Evolutionary conservation across 2,329 filamentous ascomycete genomes (phyloP), one percentile per base, ranked within the genome.

Genomic region (Trichoderma sp.): DNA sequence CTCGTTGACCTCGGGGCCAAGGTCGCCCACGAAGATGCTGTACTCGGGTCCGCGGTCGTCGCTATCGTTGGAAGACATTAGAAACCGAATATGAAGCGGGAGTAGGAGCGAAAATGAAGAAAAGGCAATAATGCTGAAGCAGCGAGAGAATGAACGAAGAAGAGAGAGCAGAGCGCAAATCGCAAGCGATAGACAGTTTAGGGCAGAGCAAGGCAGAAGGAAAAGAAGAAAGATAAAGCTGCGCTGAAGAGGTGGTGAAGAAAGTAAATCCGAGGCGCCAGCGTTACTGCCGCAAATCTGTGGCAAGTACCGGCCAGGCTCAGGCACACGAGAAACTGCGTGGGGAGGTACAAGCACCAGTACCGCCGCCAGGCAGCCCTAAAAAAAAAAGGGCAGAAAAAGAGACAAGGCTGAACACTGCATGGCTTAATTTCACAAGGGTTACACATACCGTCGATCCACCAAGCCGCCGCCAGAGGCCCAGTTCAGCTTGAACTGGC

Each of bases 401-500:
- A 3, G 27, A 21, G n/a, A 43, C 19, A 24, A 59, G 67, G 29
- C 40, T 24, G 35, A 58, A 43, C 29, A 35, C 29, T 11, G 63
- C 53, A 35, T 49, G n/a, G n/a, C 10, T 24, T 31, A 27, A 47
- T 3, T 59, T 27, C 55, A 52, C 14, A 24, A 27, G 31, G 11
- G 49, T 11, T 61, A 8, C 33, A 80, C 88, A 79, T 84, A 93
- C 92, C 93, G 92, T 80, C 96, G 92, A 81, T 99, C 96, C 74
- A 96, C 93, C 53, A 99, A 88, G 69, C 96, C 96, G 77, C 96
- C 96, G 74, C 96, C 96, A 73, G 94, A 97, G 74, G 96, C 96
- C 96, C 96, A 99, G 88, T 99, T 99, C 71, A 99, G 89, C 87
- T 98, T 98, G 88, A 99, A 99, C 60, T 93, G 91, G 55, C 96